Percentiles rank a stretch among this genome's conserved stretches.
These are phyloP conservation scores for Phytophthora cactorum DNA, from an alignment of 352 stramenopile genomes.

Conservation along the genomic window DNA sequence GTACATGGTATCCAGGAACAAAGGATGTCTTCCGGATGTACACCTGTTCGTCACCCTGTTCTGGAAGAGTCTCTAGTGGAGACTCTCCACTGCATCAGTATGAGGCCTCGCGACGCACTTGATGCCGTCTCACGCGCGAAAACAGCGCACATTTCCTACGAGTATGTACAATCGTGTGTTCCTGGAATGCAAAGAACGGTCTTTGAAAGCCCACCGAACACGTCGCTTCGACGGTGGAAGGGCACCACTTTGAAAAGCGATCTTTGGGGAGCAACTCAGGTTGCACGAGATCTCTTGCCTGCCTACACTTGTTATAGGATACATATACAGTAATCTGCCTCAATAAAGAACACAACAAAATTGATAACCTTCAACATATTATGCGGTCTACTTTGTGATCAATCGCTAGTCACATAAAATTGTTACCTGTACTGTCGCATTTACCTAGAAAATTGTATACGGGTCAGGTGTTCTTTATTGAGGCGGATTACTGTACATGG, in stretches of 20 bases:
- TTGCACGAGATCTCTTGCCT: slow-evolving; percentile 6
- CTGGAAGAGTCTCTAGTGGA: too few species aligned
- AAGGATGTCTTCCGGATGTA: neutral
- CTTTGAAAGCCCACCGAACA: slow-evolving; percentile 19
- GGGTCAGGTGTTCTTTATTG: too few species aligned
- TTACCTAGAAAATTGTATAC: too few species aligned
- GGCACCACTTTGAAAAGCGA: slow-evolving; percentile 14
- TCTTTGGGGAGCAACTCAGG: slow-evolving; percentile 7
- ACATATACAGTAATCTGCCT: neutral
- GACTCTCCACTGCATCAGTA: neutral
- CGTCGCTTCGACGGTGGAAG: slow-evolving; percentile 19
- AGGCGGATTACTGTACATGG: too few species aligned
- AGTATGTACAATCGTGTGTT: neutral
- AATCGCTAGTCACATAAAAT: too few species aligned
- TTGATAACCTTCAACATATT: too few species aligned
- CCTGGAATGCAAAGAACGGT: slow-evolving; percentile 3
- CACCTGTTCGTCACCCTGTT: neutral
- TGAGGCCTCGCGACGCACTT: neutral
- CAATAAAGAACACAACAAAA: too few species aligned
- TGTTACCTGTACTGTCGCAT: too few species aligned
- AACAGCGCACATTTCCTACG: neutral
- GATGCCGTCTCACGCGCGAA: neutral
- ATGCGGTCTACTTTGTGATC: too few species aligned
- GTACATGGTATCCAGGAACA: too few species aligned
- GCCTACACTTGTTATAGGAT: slow-evolving; percentile 5